Evolutionary conservation across 2,329 filamentous ascomycete genomes (phyloP), one percentile per base, ranked within the genome.

Genomic region (Venturia aucupariae): DNA sequence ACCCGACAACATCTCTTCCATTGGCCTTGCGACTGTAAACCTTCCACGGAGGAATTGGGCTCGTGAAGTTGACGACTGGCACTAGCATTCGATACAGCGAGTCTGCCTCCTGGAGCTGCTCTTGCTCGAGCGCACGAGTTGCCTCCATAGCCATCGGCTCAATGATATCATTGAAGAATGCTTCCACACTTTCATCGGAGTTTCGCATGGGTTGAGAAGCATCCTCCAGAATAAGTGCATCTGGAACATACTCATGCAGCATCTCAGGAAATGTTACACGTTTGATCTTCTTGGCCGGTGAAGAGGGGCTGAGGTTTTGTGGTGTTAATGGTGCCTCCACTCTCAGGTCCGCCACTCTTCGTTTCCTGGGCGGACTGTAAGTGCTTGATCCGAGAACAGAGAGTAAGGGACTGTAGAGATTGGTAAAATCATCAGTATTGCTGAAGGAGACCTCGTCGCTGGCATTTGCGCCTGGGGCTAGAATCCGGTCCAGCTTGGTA

Each of bases 71-170:
- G 66, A 85, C 70, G 0, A 72, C 35, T 0, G 82, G 82, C 4
- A 84, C 75, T n/a, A 76, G 68, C 0, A 83, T 76, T 46, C 82
- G 76, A 61, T 75, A 73, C 4, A 75, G 80, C 0, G 80, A 79
- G 66, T 82, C 80, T 13, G 76, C 72, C 65, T 78, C 78, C 10
- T 74, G 73, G 2, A 83, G 71, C 62, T 76, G 73, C 66, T 83
- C 81, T 41, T 77, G 74, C n/a, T 76, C 72, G 2, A 78, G 55
- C 22, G 68, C 70, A 17, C 69, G 65, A 3, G 75, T 71, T 3
- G 72, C 75, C 39, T 76, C 69, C 39, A 73, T 69, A 3, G 75
- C 78, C 17, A 76, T 65, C 19, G 75, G 72, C 39, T 70, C 70
- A 3, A 80, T 67, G 0, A 73, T 65, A 5, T 75, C 69, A 13